These are phyloP conservation scores for Ormosia emarginata DNA, from an alignment of 306 rosid species.

Conservation along the genomic window DNA sequence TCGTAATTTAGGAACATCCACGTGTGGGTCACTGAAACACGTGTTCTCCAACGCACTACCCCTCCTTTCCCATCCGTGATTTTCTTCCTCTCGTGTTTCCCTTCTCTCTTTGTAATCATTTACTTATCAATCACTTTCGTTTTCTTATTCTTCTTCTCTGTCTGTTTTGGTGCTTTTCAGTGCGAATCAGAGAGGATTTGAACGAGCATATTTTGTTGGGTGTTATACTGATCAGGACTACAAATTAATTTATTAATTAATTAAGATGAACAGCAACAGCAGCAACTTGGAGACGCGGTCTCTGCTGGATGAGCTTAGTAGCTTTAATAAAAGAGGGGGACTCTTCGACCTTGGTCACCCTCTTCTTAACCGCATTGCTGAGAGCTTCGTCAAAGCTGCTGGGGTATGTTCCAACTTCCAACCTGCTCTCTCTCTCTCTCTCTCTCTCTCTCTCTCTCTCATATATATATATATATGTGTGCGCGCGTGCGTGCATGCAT, in stretches of 20 bases:
- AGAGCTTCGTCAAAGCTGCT: slow-evolving; percentile 78
- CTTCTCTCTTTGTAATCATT: not conserved
- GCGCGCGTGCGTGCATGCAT: not conserved
- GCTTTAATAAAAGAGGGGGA: slow-evolving; percentile 36
- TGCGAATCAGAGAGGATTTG: not conserved
- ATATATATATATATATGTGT: too few relatives aligned
- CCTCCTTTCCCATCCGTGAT: not conserved
- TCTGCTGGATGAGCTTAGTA: slow-evolving; percentile 45
- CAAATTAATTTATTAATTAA: not conserved
- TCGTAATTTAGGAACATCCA: slow-evolving; percentile 13
- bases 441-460: too few relatives aligned
- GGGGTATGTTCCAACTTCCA: slow-evolving; percentile 38
- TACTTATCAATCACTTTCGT: not conserved
- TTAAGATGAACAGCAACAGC: slow-evolving; percentile 20
- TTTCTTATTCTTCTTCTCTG: not conserved
- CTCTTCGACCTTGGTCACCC: slow-evolving; percentile 74
- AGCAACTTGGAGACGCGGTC: slow-evolving; percentile 38
- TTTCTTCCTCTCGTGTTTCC: not conserved
- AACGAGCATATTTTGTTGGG: not conserved
- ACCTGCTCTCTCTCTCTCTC: not conserved
- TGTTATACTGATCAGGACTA: too few relatives aligned
- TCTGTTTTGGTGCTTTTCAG: not conserved
- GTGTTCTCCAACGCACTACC: slow-evolving; percentile 22
- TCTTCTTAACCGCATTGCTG: slow-evolving; percentile 71
- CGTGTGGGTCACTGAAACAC: slow-evolving; percentile 31